These are phyloP conservation scores for Triticum turgidum DNA, from an alignment of 176 grass and related monocot species.

Conservation along the genomic window DNA sequence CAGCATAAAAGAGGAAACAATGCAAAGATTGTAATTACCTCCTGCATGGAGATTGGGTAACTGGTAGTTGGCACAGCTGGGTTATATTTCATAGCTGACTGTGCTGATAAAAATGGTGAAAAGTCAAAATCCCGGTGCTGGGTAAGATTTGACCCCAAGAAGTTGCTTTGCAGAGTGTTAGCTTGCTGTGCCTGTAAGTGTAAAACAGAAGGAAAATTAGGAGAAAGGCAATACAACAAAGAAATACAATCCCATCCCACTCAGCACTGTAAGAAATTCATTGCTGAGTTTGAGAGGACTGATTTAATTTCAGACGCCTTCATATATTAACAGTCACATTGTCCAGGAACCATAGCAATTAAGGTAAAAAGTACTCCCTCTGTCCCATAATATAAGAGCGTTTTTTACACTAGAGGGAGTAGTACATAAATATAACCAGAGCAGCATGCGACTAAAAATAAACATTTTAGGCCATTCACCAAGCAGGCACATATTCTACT, in stretches of 20 bases:
- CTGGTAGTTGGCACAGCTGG: constrained; percentile 62
- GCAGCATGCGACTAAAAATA: background rate
- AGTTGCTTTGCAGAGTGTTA: constrained; percentile 65
- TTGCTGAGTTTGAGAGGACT: background rate
- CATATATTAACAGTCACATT: background rate
- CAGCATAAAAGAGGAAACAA: background rate
- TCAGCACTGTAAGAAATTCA: background rate
- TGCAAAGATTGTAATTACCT: constrained; percentile 45
- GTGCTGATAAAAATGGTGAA: constrained; percentile 60
- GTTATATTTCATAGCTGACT: constrained; percentile 73
- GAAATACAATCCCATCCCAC: background rate
- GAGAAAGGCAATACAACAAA: background rate
- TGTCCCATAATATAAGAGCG: no score
- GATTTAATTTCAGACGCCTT: background rate
- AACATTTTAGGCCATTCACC: constrained; percentile 2
- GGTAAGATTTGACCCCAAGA: constrained; percentile 60
- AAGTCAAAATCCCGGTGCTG: constrained; percentile 86
- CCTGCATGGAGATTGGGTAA: constrained; percentile 64
- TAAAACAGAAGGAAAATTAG: constrained; percentile 34
- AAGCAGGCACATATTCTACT: background rate
- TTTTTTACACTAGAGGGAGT: background rate
- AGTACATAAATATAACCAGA: constrained; percentile 13
- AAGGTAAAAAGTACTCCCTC: background rate
- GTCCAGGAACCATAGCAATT: background rate
- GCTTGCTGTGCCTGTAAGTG: constrained; percentile 60